These are phyloP conservation scores for Isatis tinctoria DNA, from an alignment of 345 rosid species.

Conservation along the genomic window DNA sequence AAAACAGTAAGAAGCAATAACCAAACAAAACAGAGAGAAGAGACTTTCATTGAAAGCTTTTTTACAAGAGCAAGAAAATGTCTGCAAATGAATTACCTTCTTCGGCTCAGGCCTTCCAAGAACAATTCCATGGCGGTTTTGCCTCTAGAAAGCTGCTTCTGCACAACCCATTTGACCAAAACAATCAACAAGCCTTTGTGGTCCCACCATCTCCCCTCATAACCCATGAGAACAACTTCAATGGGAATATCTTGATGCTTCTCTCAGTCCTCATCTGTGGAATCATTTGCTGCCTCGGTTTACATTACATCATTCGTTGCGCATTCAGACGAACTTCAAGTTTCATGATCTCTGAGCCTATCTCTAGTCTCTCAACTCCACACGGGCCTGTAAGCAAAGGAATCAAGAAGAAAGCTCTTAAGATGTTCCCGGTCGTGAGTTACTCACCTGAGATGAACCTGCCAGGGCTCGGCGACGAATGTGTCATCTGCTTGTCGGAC, in stretches of 20 bases:
- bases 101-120: slow-evolving; percentile 25
- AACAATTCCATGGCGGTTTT: slow-evolving; percentile 16
- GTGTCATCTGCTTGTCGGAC: slow-evolving; percentile 53
- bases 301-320: slow-evolving; percentile 51
- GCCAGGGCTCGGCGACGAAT: slow-evolving; percentile 47
- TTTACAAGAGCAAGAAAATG: slow-evolving; percentile 5
- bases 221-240: slow-evolving; percentile 29
- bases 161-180: slow-evolving; percentile 27
- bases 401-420: slow-evolving; percentile 40
- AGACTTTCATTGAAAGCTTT: neutral
- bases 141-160: slow-evolving; percentile 35
- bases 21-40: slow-evolving; percentile 6
- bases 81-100: slow-evolving; percentile 20
- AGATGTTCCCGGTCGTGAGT: slow-evolving; percentile 42
- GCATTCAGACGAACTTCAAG: slow-evolving; percentile 43
- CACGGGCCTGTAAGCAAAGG: slow-evolving; percentile 31
- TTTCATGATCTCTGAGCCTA: slow-evolving; percentile 34
- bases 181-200: slow-evolving; percentile 6
- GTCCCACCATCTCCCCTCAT: slow-evolving; percentile 20
- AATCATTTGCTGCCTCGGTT: slow-evolving; percentile 42
- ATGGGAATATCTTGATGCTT: slow-evolving; percentile 41
- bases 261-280: slow-evolving; percentile 49
- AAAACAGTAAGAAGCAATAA: neutral
- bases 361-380: slow-evolving; percentile 12
- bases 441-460: slow-evolving; percentile 41